Base-by-base conservation (phyloP, 2,329 filamentous ascomycete species). In the Penicillium paneum region DNA sequence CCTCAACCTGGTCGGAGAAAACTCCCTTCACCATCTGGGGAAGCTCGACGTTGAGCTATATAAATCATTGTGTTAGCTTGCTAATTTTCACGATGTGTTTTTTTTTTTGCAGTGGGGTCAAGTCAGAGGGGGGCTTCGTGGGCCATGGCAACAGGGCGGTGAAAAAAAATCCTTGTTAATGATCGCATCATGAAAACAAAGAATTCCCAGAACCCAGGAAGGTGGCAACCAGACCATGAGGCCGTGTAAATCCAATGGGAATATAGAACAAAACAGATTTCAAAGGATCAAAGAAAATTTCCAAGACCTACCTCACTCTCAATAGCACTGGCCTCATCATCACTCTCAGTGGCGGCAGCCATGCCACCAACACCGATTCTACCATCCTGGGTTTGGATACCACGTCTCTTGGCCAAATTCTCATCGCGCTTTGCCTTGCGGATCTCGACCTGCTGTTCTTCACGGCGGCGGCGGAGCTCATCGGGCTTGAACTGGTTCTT, bases 401-500 rank as follows among this genome's bases (percentile, higher is more conserved):
- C 94, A 82, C 94, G 88, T 78, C 94, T 85, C 86, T 99, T 99
- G 76, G 94, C 94, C 74, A 99, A 80, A 79, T 97, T 97, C 81
- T 99, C 94, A 79, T 99, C 94, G 74, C 94, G 88, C 86, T 97
- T 97, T 63, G 92, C 90, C 81, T 96, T 96, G 75, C 94, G 88
- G 73, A 99, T 99, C 81, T 99, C 94, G 64, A 99, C 94, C 80
- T 97, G 94, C 78, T 97, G 92, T 79, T 99, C 94, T 77, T 99
- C 94, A 74, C 94, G 94, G 74, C 94, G 94, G 71, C 94, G 92
- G 74, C 94, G 91, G 64, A 99, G 88, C 81, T 99, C 94, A 76
- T 99, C 94, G 69, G 93, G 93, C 86, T 97, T 97, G 84, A 99
- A 97, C 71, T 91, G 91, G 79, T 90, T 93, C 85, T 97, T 97